Evolutionary conservation across 1,284 basidiomycete species (phyloP), one percentile per base, ranked within the genome.

Genomic region (Ceratobasidium sp.): DNA sequence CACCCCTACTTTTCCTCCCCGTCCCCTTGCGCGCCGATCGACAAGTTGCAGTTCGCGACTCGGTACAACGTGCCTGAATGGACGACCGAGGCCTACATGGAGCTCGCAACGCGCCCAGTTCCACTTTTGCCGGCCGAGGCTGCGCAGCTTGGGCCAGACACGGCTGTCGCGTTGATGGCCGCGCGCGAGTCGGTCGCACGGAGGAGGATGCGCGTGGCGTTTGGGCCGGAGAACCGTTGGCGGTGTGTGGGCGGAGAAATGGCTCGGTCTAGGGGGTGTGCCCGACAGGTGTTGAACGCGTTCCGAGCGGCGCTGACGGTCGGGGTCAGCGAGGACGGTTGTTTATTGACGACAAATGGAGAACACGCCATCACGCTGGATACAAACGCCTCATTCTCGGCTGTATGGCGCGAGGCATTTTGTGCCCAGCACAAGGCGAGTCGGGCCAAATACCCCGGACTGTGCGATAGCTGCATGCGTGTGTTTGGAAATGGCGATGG

Each of bases 161-260:
- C 59, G 4, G 32, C 37, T 19, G 54, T 74, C 32, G 44, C 59
- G 15, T 51, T 74, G 34, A 74, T 74, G 71, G 59, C 71, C 19
- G 71, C 71, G 46, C 71, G 71, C 19, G 71, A 74, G 37, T 74
- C 71, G 25, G 65, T 74, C 44, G 59, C 59, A n/a, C 44, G 71
- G 29, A 44, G 71, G 37, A 59, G 71, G 44, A 74, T 74, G 71
- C 71, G 71, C 32, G 49, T 74, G 59, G 71, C 71, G 22, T 65
- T 74, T 44, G 71, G 71, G 49, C 49, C 71, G 32, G 71, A 74
- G n/a, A 65, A 46, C 61, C 71, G 71, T n/a, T 74, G 71, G 71
- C 44, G 61, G 6, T 74, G 71, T 40, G 13, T 51, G 37, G 69
- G 69, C n/a, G 69, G 69, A n/a, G 69, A 71, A 29, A 56, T 61